Percentiles rank a stretch among this genome's conserved stretches.
Evolutionary conservation across 1,284 basidiomycete genomes (phyloP).

Genomic region (Testicularia cyperi): DNA sequence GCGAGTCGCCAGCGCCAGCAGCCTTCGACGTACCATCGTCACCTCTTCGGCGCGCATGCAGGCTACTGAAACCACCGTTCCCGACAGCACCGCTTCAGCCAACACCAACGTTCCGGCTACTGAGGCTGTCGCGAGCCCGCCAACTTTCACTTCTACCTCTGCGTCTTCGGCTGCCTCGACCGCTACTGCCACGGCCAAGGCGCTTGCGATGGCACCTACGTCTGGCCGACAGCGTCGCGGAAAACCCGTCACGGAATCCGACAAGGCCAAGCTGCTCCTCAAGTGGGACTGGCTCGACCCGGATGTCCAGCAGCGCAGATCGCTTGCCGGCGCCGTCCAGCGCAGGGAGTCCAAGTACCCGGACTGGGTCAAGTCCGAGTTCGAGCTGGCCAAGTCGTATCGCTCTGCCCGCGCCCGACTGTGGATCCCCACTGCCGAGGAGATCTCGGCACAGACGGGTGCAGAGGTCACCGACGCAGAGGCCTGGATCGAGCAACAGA

Average conservation of each 20-base stretch:
- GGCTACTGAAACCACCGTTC: too few species aligned
- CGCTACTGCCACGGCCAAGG: too few species aligned
- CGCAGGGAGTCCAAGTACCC: neutral
- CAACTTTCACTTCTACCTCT: too few species aligned
- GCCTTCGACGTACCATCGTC: too few species aligned
- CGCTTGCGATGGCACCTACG: too few species aligned
- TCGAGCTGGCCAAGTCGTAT: constrained; percentile 23
- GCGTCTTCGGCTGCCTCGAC: too few species aligned
- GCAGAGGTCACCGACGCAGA: constrained; percentile 8
- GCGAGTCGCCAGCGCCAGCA: neutral
- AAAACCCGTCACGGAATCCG: constrained; percentile 1
- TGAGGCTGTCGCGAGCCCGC: too few species aligned
- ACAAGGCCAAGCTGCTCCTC: constrained; percentile 18
- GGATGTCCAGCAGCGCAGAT: neutral
- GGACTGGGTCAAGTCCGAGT: constrained; percentile 10
- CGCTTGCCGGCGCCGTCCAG: neutral
- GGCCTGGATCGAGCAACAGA: constrained; percentile 9
- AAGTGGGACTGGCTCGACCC: constrained; percentile 32
- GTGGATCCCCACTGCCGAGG: constrained; percentile 20
- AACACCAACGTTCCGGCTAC: too few species aligned
- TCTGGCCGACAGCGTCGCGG: too few species aligned
- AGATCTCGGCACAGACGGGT: constrained; percentile 5
- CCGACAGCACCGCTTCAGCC: too few species aligned
- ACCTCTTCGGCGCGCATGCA: neutral
- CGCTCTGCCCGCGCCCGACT: constrained; percentile 35